These are phyloP conservation scores for Peltaster fructicola DNA, from an alignment of 2,329 filamentous ascomycete genomes.

Conservation along the genomic window DNA sequence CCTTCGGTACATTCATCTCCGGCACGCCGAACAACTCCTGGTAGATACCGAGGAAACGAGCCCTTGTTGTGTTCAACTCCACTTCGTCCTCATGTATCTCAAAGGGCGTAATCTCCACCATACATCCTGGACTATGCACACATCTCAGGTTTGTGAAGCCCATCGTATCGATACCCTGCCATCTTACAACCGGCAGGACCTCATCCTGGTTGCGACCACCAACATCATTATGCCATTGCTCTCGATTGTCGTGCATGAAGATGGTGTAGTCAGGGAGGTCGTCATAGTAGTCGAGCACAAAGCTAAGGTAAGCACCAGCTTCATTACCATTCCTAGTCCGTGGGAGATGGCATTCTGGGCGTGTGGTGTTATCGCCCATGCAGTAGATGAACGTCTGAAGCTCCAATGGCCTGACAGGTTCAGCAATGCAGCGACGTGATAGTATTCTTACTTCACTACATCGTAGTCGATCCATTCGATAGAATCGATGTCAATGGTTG, in stretches of 20 bases:
- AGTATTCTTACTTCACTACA: too few relatives aligned
- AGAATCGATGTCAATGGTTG: too few relatives aligned
- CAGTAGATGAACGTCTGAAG: too few relatives aligned
- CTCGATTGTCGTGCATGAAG: slow-evolving; percentile 1
- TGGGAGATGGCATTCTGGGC: too few relatives aligned
- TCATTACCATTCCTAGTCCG: slow-evolving; percentile 1
- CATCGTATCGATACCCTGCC: neutral
- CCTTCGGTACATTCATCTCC: neutral
- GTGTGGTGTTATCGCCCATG: too few relatives aligned
- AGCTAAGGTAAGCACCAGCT: slow-evolving; percentile 1
- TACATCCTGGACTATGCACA: neutral
- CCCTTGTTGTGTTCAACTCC: neutral
- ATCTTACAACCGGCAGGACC: too few relatives aligned
- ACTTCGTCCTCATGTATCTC: neutral
- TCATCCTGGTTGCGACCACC: neutral
- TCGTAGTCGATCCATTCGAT: too few relatives aligned
- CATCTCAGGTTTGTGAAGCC: slow-evolving; percentile 1
- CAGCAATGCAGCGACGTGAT: too few relatives aligned
- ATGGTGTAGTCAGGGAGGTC: slow-evolving; percentile 1
- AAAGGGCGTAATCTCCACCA: neutral
- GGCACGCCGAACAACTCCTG: neutral
- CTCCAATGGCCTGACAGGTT: too few relatives aligned
- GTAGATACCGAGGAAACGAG: neutral
- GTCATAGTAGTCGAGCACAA: slow-evolving; percentile 2
- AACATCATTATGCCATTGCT: slow-evolving; percentile 3